A percentile compares a stretch with the other conserved stretches of the same genome.
phyloP scores from a whole-genome alignment of 2,329 filamentous ascomycete genomes.

The Cryphonectria naterciae region DNA sequence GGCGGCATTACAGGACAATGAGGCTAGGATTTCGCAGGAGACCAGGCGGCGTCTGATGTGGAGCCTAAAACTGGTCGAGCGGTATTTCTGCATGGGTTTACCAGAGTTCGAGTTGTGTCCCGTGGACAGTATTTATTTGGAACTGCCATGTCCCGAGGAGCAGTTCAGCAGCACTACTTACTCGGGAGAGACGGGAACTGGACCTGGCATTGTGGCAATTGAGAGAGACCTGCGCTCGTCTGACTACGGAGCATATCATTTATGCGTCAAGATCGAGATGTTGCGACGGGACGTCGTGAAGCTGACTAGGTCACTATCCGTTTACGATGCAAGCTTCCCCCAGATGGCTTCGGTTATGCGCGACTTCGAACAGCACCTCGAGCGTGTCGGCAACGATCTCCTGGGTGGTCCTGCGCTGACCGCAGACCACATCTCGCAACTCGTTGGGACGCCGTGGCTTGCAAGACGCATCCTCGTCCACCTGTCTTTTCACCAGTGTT shows the following conservation, averaged over 20 bases:
- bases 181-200: not conserved
- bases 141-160: conserved; percentile 48
- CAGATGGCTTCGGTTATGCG: conserved; percentile 24
- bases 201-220: not conserved
- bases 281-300: conserved; percentile 32
- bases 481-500: conserved; percentile 46
- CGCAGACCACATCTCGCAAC: conserved; percentile 13
- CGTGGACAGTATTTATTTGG: conserved; percentile 46
- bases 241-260: conserved; percentile 27
- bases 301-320: conserved; percentile 27
- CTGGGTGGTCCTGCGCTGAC: conserved; percentile 17
- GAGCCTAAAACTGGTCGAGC: conserved; percentile 49
- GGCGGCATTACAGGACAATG: conserved; percentile 35
- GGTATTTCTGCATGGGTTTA: conserved; percentile 47
- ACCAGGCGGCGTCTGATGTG: conserved; percentile 49
- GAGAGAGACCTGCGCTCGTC: conserved; percentile 15
- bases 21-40: conserved; percentile 46
- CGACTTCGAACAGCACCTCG: conserved; percentile 25
- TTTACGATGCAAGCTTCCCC: conserved; percentile 22
- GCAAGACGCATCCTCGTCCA: conserved; percentile 38
- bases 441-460: conserved; percentile 31
- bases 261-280: conserved; percentile 33
- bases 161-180: conserved; percentile 39
- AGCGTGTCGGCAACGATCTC: conserved; percentile 21
- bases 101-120: conserved; percentile 51